A percentile compares a stretch with the other conserved stretches of the same genome.
These are phyloP conservation scores for Volvox carteri DNA, from an alignment of 163 green algal species.

Conservation along the genomic window DNA sequence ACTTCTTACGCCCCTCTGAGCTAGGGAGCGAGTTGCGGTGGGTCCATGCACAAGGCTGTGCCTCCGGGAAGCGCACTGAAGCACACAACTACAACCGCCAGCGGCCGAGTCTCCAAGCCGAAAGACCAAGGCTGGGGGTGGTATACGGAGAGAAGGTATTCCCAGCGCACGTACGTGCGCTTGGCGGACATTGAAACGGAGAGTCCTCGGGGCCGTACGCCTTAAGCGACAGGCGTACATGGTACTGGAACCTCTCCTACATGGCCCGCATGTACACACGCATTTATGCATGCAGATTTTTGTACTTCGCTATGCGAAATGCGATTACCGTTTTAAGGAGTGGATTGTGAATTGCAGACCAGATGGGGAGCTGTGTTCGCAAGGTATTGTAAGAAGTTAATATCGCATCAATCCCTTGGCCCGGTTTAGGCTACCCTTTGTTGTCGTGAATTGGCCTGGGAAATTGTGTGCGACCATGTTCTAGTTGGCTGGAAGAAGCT, in stretches of 20 bases:
- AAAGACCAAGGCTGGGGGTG: conserved; percentile 59
- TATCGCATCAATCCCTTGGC: too few relatives aligned
- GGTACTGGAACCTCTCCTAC: conserved; percentile 14
- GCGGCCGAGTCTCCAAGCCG: conserved; percentile 61
- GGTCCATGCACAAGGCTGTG: background rate
- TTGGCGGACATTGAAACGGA: conserved; percentile 35
- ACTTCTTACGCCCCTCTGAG: background rate
- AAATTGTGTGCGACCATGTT: too few relatives aligned
- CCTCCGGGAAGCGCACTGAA: background rate
- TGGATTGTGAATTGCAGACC: too few relatives aligned
- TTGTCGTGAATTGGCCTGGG: too few relatives aligned
- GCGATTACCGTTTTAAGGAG: too few relatives aligned
- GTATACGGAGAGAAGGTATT: conserved; percentile 66
- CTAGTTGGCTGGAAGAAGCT: too few relatives aligned
- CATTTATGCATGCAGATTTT: too few relatives aligned
- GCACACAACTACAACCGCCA: conserved; percentile 17
- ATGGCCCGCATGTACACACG: background rate
- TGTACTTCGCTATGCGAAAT: too few relatives aligned
- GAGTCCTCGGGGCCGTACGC: conserved; percentile 5
- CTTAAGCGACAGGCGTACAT: background rate
- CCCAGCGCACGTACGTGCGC: conserved; percentile 23
- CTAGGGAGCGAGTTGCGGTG: background rate
- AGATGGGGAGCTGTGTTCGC: too few relatives aligned
- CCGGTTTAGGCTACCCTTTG: too few relatives aligned
- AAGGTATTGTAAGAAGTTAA: too few relatives aligned